phyloP scores from a whole-genome alignment of 306 rosid genomes.

The Geum urbanum region DNA sequence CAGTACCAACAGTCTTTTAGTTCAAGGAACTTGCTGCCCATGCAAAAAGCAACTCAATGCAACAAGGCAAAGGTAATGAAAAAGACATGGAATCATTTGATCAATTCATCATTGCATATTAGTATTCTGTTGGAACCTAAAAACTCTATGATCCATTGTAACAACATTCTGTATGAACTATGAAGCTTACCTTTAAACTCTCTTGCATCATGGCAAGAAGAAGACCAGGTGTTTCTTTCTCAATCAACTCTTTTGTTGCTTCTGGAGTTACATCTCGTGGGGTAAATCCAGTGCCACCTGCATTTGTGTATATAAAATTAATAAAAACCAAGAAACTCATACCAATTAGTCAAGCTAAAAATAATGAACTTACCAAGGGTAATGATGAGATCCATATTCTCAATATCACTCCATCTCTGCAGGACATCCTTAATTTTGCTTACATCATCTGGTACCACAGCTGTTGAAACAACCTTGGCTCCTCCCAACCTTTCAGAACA shows the following conservation, averaged over 20 bases:
- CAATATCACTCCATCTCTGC: conserved; percentile 71
- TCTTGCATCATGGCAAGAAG: conserved; percentile 82
- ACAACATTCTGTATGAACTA: not conserved
- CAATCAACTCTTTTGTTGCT: conserved; percentile 82
- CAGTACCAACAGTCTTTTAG: not conserved
- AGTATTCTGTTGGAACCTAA: too few species aligned
- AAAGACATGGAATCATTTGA: not conserved
- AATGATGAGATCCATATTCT: conserved; percentile 75
- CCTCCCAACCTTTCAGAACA: conserved; percentile 86
- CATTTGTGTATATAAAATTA: too few species aligned
- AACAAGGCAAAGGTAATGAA: not conserved
- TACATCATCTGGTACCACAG: conserved; percentile 71
- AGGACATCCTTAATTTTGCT: conserved; percentile 63
- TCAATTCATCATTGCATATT: not conserved
- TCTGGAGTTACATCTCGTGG: conserved; percentile 84
- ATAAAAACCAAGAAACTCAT: conserved; percentile 17
- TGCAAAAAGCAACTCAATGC: not conserved
- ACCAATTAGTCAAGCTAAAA: not conserved
- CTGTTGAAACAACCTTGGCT: conserved; percentile 63
- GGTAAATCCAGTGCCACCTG: conserved; percentile 93
- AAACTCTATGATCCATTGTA: not conserved
- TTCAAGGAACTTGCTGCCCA: not conserved
- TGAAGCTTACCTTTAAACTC: conserved; percentile 81
- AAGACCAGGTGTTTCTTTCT: conserved; percentile 92
- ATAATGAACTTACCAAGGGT: conserved; percentile 62